Evolutionary conservation across 1,284 basidiomycete genomes (phyloP).

Genomic region (Cryptococcus maquisensis): DNA sequence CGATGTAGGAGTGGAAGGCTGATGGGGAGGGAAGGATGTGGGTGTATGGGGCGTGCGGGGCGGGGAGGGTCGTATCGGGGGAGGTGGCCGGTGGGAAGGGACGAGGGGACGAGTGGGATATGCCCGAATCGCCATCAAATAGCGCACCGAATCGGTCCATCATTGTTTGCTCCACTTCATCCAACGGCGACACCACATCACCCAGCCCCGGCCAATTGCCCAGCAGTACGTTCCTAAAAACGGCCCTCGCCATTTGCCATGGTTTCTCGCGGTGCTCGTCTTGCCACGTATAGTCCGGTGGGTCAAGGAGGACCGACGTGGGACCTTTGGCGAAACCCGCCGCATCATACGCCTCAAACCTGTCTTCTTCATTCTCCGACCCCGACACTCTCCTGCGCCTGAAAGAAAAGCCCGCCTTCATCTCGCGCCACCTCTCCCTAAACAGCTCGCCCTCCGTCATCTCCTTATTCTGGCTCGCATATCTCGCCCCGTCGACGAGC

Average conservation of each 20-base stretch:
- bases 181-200: slow-evolving; percentile 27
- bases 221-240: slow-evolving; percentile 34
- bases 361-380: neutral
- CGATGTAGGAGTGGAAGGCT: slow-evolving; percentile 62
- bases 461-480: slow-evolving; percentile 6
- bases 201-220: slow-evolving; percentile 37
- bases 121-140: slow-evolving; percentile 5
- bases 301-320: slow-evolving; percentile 16
- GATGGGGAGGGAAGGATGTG: slow-evolving; percentile 54
- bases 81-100: neutral
- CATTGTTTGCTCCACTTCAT: slow-evolving; percentile 10
- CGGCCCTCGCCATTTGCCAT: slow-evolving; percentile 26
- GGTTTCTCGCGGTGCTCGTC: slow-evolving; percentile 19
- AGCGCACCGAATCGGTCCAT: slow-evolving; percentile 18
- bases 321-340: slow-evolving; percentile 11
- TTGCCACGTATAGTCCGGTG: slow-evolving; percentile 4
- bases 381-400: neutral
- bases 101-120: neutral
- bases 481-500: slow-evolving; percentile 29
- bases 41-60: slow-evolving; percentile 30
- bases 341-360: slow-evolving; percentile 5
- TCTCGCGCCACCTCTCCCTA: slow-evolving; percentile 18
- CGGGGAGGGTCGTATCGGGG: slow-evolving; percentile 4
- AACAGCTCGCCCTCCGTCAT: slow-evolving; percentile 13
- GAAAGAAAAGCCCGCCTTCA: slow-evolving; percentile 22